These are phyloP conservation scores for Marasmius fiardii DNA, from an alignment of 1,284 basidiomycete genomes.

Conservation along the genomic window DNA sequence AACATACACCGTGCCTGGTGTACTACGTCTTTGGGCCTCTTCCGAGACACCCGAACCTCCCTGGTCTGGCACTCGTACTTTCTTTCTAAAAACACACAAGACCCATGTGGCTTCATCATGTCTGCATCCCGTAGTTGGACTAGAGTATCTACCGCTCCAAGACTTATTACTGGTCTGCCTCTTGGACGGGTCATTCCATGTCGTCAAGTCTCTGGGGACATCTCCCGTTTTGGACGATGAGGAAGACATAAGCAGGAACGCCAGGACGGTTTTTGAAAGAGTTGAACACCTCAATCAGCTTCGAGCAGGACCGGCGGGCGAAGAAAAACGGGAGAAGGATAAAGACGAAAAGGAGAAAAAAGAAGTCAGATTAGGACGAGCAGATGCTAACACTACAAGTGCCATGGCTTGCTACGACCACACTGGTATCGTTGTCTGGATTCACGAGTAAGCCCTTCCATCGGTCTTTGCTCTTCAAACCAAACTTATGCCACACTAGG, in stretches of 20 bases:
- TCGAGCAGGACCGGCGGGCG: background rate
- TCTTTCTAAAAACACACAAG: constrained; percentile 44
- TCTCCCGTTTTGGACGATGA: constrained; percentile 30
- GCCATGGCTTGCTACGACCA: constrained; percentile 48
- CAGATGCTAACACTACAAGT: constrained; percentile 56
- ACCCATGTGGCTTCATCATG: constrained; percentile 56
- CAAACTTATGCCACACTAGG: constrained; percentile 28
- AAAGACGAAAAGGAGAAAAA: background rate
- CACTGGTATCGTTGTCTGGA: constrained; percentile 50
- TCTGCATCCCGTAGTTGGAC: constrained; percentile 52
- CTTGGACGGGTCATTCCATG: constrained; percentile 67
- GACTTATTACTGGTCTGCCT: constrained; percentile 58
- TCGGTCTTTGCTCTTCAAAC: too few species aligned
- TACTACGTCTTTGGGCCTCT: constrained; percentile 19
- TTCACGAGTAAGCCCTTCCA: constrained; percentile 57
- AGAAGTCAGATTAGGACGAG: constrained; percentile 30
- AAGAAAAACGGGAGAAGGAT: background rate
- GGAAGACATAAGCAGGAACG: background rate
- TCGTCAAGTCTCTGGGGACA: constrained; percentile 46
- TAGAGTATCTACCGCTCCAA: constrained; percentile 43
- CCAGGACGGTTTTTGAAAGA: background rate
- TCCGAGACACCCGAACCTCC: constrained; percentile 8
- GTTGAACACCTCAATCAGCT: background rate
- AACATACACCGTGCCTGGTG: constrained; percentile 57
- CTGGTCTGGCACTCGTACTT: constrained; percentile 45